A percentile compares a stretch with the other conserved stretches of the same genome.
Conservation (phyloP, 768 basidiomycete genomes). For the Solioccasus polychromus region DNA sequence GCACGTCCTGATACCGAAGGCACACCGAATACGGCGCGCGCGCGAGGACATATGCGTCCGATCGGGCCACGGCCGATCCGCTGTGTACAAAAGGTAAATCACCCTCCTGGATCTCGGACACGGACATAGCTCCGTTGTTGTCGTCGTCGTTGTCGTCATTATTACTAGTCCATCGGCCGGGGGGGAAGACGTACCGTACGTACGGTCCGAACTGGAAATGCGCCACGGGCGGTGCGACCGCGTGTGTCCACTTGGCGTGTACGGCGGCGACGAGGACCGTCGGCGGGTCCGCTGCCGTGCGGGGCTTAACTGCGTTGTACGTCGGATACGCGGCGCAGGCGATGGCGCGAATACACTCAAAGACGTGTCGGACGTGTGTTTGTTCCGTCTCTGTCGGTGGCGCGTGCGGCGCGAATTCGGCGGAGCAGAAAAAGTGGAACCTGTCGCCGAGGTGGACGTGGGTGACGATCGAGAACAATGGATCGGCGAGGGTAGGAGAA, state of each 20-base stretch:
- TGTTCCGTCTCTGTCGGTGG: conserved; percentile 6
- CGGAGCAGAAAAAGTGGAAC: conserved; percentile 19
- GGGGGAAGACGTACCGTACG: conserved; percentile 8
- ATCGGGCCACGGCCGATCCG: conserved; percentile 10
- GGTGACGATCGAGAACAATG: conserved; percentile 18
- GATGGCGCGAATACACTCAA: conserved; percentile 7
- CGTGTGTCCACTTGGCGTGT: conserved; percentile 8
- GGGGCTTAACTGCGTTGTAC: conserved; percentile 5
- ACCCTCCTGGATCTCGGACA: conserved; percentile 8
- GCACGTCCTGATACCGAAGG: conserved; percentile 9
- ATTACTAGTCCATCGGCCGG: too few relatives aligned
- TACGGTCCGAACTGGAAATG: neutral
- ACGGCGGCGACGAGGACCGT: conserved; percentile 9
- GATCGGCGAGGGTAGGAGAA: neutral
- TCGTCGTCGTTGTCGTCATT: neutral
- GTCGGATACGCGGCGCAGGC: conserved; percentile 1
- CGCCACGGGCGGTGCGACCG: conserved; percentile 9
- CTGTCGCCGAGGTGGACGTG: conserved; percentile 12
- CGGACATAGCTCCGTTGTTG: neutral
- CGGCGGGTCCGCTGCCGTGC: conserved; percentile 6
- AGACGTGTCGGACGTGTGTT: conserved; percentile 14
- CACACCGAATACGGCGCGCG: conserved; percentile 21
- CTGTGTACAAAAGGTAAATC: conserved; percentile 15
- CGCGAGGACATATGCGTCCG: conserved; percentile 20
- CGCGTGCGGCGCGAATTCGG: conserved; percentile 3